Conservation (phyloP, 2,329 filamentous ascomycete species). For the Fusarium nodosum region DNA sequence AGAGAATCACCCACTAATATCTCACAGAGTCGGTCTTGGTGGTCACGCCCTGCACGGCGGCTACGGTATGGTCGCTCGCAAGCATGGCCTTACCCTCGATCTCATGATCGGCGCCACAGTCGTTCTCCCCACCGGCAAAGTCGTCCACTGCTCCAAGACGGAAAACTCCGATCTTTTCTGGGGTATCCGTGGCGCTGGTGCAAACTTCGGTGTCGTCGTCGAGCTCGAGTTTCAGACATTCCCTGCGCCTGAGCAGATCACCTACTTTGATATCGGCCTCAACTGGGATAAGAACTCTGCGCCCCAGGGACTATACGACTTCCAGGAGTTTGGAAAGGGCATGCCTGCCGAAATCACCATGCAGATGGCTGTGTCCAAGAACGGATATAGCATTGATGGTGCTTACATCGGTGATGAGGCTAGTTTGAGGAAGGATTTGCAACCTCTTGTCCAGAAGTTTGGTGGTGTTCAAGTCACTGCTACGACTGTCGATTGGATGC, state of each 20-base stretch:
- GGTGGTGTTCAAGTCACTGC: constrained; percentile 29
- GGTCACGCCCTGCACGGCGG: constrained; percentile 52
- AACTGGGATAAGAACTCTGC: constrained; percentile 43
- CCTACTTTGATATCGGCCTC: constrained; percentile 43
- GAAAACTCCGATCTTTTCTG: constrained; percentile 50
- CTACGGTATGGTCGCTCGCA: constrained; percentile 53
- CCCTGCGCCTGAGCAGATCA: constrained; percentile 36
- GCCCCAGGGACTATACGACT: constrained; percentile 37
- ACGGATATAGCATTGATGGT: constrained; percentile 46
- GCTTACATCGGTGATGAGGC: constrained; percentile 45
- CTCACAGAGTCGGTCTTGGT: constrained; percentile 47
- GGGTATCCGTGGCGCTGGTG: constrained; percentile 51
- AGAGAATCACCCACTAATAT: constrained; percentile 7
- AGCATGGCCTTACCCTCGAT: constrained; percentile 50
- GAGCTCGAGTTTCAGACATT: constrained; percentile 52
- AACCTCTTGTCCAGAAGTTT: constrained; percentile 41
- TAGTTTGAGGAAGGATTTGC: constrained; percentile 32
- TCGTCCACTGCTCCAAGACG: constrained; percentile 48
- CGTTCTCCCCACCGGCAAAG: constrained; percentile 48
- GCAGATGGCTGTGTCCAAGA: constrained; percentile 43
- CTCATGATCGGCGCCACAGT: constrained; percentile 50
- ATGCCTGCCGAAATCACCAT: constrained; percentile 50
- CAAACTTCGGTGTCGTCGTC: constrained; percentile 52
- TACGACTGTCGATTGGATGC: constrained; percentile 47
- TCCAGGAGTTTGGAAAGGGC: constrained; percentile 51